Evolutionary conservation across 2,329 filamentous ascomycete genomes (phyloP), one percentile per base, ranked within the genome.

Genomic region (Colletotrichum destructivum): DNA sequence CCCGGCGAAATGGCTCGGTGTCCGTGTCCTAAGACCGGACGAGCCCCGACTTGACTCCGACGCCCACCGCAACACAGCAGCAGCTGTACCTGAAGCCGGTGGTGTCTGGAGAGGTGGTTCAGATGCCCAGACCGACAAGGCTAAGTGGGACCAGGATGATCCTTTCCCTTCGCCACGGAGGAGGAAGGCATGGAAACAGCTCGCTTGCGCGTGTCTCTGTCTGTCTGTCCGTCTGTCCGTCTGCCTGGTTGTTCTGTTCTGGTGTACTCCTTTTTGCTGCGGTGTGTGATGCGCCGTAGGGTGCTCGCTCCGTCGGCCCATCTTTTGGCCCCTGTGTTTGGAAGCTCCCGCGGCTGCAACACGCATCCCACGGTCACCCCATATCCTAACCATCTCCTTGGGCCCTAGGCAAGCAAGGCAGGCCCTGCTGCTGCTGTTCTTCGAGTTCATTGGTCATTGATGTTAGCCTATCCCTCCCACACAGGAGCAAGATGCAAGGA

Each of bases 331-430:
- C 65, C 54, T 69, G 65, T 64, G 59, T 69, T 72, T 72, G 44
- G 59, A 35, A 72, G 63, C 60, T 63, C 52, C 66, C 59, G 69
- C 69, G 59, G 65, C 65, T 69, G 69, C 69, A 69, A 69, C 59
- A 42, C 46, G 46, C 60, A 64, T 56, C 38, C 47, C 42, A 64
- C 65, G 35, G 38, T 72, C 69, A 72, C n/a, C 69, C 40, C 59
- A 72, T 64, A 64, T 69, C 40, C 65, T 69, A 64, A 72, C 69
- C 69, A 26, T 69, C 59, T 64, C 69, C 59, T 60, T 64, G 69
- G 69, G 69, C 52, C 65, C 69, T 72, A 64, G 44, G 13, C 57
- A 60, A 47, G 40, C 69, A 63, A 64, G 69, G 69, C 38, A 66
- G 69, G 63, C 62, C 69, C 69, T 72, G 69, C 66, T 64, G 54